These are phyloP conservation scores for Saturnispora serradocipensis DNA, from an alignment of 805 yeast genomes.

Conservation along the genomic window DNA sequence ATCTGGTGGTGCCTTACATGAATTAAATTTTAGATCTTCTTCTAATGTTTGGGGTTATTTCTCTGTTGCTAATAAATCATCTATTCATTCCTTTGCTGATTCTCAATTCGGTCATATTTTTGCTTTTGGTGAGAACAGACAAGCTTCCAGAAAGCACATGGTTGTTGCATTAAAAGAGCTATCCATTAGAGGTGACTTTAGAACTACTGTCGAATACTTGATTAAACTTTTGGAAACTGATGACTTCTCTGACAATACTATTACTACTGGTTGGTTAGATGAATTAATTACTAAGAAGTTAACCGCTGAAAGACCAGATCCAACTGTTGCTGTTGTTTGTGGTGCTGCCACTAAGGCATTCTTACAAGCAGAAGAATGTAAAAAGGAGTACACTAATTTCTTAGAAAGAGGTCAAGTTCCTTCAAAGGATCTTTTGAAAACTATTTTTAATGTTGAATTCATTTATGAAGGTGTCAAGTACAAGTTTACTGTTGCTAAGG, in stretches of 20 bases:
- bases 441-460: conserved; percentile 87
- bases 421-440: conserved; percentile 67
- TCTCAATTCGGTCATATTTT: conserved; percentile 99
- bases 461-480: conserved; percentile 90
- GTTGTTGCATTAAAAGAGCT: conserved; percentile 96
- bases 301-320: conserved; percentile 96
- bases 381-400: conserved; percentile 60
- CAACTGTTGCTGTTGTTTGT: conserved; percentile 81
- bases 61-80: conserved; percentile 92
- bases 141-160: conserved; percentile 97
- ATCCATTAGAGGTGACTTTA: conserved; percentile 95
- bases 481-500: conserved; percentile 91
- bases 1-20: conserved; percentile 93
- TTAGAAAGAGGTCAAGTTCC: conserved; percentile 96
- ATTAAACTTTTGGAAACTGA: conserved; percentile 93
- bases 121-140: conserved; percentile 98
- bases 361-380: conserved; percentile 61
- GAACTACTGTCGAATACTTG: conserved; percentile 95
- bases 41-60: conserved; percentile 99
- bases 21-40: conserved; percentile 91
- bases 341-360: conserved; percentile 98
- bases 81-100: conserved; percentile 95
- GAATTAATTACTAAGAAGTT: conserved; percentile 87
- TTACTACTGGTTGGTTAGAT: conserved; percentile 98
- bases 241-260: conserved; percentile 91